Conservation (phyloP, 257 asterid species). For the Capsicum chinense region DNA sequence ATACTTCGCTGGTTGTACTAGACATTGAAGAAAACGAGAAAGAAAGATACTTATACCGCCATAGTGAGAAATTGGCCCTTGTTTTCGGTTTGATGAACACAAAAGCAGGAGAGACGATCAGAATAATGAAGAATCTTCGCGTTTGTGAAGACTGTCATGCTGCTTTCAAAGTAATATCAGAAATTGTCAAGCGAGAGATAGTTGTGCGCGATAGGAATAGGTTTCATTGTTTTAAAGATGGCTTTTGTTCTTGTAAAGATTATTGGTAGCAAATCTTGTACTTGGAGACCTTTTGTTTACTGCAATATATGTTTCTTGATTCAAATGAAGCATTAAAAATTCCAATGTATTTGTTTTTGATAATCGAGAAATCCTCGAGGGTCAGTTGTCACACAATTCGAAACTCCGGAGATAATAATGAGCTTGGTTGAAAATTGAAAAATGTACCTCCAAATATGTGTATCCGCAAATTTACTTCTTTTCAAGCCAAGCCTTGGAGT, state of each 20-base stretch:
- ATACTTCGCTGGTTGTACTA: constrained; percentile 55
- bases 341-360: neutral
- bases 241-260: constrained; percentile 65
- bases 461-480: no score
- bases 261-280: constrained; percentile 34
- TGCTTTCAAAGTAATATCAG: constrained; percentile 65
- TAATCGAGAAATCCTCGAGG: neutral
- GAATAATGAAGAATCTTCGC: constrained; percentile 70
- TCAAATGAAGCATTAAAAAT: neutral
- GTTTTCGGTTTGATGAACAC: constrained; percentile 59
- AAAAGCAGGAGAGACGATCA: constrained; percentile 50
- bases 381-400: neutral
- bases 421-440: neutral
- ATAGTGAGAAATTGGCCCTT: constrained; percentile 69
- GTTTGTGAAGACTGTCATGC: constrained; percentile 77
- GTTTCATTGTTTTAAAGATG: constrained; percentile 65
- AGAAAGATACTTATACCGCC: constrained; percentile 52
- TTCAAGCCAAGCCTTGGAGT: no score
- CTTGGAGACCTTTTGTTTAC: neutral
- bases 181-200: constrained; percentile 51
- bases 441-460: no score
- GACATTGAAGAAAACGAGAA: constrained; percentile 62
- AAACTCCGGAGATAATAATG: neutral
- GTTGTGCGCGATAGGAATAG: constrained; percentile 63
- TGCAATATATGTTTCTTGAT: constrained; percentile 1